Conservation (phyloP, 768 basidiomycete genomes). For the Xanthoconium stramineum region DNA sequence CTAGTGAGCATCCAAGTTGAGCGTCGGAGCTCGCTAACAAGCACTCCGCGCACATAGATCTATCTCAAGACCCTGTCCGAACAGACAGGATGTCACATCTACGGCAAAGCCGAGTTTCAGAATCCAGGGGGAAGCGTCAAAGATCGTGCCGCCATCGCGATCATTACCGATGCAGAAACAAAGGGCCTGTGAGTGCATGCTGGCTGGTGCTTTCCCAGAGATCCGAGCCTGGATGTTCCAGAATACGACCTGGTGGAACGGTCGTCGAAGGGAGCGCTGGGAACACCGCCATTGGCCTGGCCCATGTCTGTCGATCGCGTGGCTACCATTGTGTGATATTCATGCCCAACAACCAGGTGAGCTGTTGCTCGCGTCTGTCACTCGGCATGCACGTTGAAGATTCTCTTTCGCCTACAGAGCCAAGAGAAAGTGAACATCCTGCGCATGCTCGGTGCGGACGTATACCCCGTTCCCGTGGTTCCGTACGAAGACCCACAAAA, state of each 20-base stretch:
- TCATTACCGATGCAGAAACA: constrained; percentile 83
- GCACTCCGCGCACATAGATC: constrained; percentile 49
- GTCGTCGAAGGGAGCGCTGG: constrained; percentile 98
- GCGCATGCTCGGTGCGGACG: constrained; percentile 96
- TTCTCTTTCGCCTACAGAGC: constrained; percentile 47
- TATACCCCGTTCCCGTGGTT: constrained; percentile 93
- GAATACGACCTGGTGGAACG: constrained; percentile 89
- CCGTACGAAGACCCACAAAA: constrained; percentile 93
- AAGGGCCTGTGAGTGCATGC: constrained; percentile 61
- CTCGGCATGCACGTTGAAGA: too few species aligned
- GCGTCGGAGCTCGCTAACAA: not conserved
- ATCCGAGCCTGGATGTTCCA: constrained; percentile 18
- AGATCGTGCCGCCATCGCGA: constrained; percentile 91
- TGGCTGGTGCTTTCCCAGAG: not conserved
- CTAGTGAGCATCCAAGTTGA: constrained; percentile 48
- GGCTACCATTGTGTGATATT: constrained; percentile 99
- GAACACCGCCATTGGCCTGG: constrained; percentile 95
- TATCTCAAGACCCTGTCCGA: constrained; percentile 78
- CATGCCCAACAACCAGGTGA: constrained; percentile 93
- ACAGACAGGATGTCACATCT: constrained; percentile 77
- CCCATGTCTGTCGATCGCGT: constrained; percentile 87
- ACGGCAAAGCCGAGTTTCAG: constrained; percentile 98
- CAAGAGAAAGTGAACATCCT: constrained; percentile 99
- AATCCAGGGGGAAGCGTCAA: constrained; percentile 98
- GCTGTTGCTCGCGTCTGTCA: too few species aligned